Base-by-base conservation (phyloP, 1,284 basidiomycete species). In the Caloboletus inedulis region DNA sequence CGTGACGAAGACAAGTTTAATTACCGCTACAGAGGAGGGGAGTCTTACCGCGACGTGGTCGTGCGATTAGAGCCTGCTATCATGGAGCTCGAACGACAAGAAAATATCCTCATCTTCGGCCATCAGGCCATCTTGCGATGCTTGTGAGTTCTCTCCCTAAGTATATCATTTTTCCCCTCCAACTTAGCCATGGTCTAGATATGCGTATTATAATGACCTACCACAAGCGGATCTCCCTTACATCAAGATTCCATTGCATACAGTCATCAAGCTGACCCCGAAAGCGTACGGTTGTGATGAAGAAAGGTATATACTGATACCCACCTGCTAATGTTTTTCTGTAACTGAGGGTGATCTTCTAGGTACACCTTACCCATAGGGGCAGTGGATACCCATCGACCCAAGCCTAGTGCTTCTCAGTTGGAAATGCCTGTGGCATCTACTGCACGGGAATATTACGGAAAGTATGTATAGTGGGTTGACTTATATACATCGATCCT, bases 1-100 rank as follows among this genome's bases (percentile, higher is more conserved):
- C 85, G 97, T 25, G 97, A 99, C 66, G 94, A 99, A 51, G 97
- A 99, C 77, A 99, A 99, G 73, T 99, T 98, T 74, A 99, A 99
- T 74, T 99, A 99, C 70, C 85, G 97, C 23, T 98, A 98, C 72
- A 80, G 92, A 66, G 90, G 85, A 18, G 96, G 97, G 49, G 97
- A 98, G 70, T 95, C 93, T 5, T 98, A 98, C 69, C 84, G 94
- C 23, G 94, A 98, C 68, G 92, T 95, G 9, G 94, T 98, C n/a
- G 85, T 94, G 7, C 85, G 96, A 29, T 78, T 99, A 25, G 97
- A 99, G 69, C 97, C 97, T 13, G 91, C 98, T 49, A 98, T 99
- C 62, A 98, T 99, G 92, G 97, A 99, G 72, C 81, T 99, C 18
- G 97, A 99, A 71, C 78, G 97, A 49, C 95, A 98, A 70, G 91